These are phyloP conservation scores for Teratosphaeria epicoccoides DNA, from an alignment of 2,329 filamentous ascomycete species.

Conservation along the genomic window DNA sequence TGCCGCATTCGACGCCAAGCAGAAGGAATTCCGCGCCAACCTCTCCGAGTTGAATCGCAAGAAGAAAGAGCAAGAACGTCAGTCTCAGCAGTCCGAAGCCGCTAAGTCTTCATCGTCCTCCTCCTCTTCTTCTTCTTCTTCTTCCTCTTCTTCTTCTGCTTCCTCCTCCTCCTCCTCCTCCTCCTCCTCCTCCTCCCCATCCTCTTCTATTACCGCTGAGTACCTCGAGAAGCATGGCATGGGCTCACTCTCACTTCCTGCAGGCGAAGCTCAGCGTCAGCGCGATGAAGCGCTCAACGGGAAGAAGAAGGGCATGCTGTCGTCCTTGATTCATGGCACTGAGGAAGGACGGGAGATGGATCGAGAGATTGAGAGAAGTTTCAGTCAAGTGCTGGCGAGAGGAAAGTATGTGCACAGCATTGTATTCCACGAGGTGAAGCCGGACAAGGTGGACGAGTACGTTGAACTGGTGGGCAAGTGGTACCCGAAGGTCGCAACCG, in stretches of 20 bases:
- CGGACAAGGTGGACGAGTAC: constrained; percentile 92
- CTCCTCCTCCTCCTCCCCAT: constrained; percentile 35
- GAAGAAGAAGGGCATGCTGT: constrained; percentile 56
- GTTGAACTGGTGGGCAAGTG: constrained; percentile 77
- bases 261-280: constrained; percentile 46
- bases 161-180: constrained; percentile 35
- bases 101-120: constrained; percentile 25
- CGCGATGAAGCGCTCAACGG: constrained; percentile 45
- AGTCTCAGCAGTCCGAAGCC: constrained; percentile 45
- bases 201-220: constrained; percentile 16
- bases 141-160: constrained; percentile 32
- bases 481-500: constrained; percentile 81
- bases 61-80: constrained; percentile 74
- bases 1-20: constrained; percentile 67
- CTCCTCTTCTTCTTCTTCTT: no score
- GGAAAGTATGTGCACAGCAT: constrained; percentile 99
- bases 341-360: constrained; percentile 91
- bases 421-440: constrained; percentile 90
- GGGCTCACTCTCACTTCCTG: constrained; percentile 49
- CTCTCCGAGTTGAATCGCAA: constrained; percentile 58
- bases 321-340: constrained; percentile 90
- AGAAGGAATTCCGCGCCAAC: constrained; percentile 77
- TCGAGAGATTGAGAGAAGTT: constrained; percentile 89
- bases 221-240: constrained; percentile 34
- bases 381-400: constrained; percentile 85